Conservation (phyloP, 108 stramenopile species). For the Bacterosira constricta region DNA sequence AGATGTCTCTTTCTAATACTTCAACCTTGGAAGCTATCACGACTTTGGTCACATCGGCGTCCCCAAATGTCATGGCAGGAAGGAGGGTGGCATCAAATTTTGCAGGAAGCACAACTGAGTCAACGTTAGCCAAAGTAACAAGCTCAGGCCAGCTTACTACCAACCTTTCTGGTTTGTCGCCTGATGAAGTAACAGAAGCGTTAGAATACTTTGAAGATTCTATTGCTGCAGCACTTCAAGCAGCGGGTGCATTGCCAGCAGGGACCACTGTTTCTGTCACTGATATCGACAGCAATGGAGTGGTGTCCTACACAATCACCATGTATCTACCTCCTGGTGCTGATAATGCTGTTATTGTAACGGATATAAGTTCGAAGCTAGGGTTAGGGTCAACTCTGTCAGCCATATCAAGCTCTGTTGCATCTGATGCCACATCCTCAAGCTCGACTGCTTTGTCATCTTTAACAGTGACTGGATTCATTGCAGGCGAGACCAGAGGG, state of each 20-base stretch:
- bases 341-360: conserved; percentile 9
- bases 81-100: conserved; percentile 4
- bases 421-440: background rate
- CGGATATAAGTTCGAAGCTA: background rate
- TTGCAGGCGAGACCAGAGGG: conserved; percentile 11
- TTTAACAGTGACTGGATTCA: conserved; percentile 5
- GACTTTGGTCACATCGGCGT: background rate
- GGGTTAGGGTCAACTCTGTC: conserved; percentile 1
- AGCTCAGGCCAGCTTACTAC: conserved; percentile 25
- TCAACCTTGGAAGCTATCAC: background rate
- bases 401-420: conserved; percentile 2
- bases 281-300: conserved; percentile 5
- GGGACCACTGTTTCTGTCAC: conserved; percentile 18
- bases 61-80: conserved; percentile 7
- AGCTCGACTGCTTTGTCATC: conserved; percentile 1
- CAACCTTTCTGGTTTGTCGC: background rate
- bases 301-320: conserved; percentile 13
- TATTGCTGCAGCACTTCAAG: conserved; percentile 2
- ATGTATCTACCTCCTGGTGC: background rate
- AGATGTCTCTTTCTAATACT: background rate
- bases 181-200: background rate
- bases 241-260: conserved; percentile 8
- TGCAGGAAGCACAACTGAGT: conserved; percentile 1
- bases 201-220: conserved; percentile 7
- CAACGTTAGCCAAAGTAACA: conserved; percentile 15